These are phyloP conservation scores for Aspergillus hiratsukae DNA, from an alignment of 2,329 filamentous ascomycete genomes.

Conservation along the genomic window DNA sequence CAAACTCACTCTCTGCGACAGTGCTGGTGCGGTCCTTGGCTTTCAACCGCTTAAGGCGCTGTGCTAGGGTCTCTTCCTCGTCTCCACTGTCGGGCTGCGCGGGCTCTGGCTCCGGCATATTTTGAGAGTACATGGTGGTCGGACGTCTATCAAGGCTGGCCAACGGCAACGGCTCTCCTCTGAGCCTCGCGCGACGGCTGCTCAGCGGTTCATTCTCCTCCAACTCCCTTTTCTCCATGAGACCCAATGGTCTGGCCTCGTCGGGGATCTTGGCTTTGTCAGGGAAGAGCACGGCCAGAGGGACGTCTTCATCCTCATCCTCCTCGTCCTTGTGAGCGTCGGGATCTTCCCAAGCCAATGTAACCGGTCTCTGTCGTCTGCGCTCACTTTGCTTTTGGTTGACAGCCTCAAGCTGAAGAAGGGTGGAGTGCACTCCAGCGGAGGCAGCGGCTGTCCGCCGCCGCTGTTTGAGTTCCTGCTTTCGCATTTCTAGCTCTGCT, in stretches of 20 bases:
- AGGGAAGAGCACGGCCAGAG: slow-evolving; percentile 74
- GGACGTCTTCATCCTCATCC: slow-evolving; percentile 76
- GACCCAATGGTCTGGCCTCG: slow-evolving; percentile 41
- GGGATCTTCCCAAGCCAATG: slow-evolving; percentile 78
- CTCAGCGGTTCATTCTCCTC: slow-evolving; percentile 92
- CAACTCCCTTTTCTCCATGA: slow-evolving; percentile 65
- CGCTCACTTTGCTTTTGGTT: slow-evolving; percentile 76
- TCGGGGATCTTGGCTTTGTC: slow-evolving; percentile 30
- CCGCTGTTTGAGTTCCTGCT: slow-evolving; percentile 78
- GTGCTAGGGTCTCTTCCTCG: slow-evolving; percentile 44
- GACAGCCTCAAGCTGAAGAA: slow-evolving; percentile 86
- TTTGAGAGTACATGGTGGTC: slow-evolving; percentile 33
- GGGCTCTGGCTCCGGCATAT: slow-evolving; percentile 22
- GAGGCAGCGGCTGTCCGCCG: slow-evolving; percentile 66
- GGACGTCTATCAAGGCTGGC: slow-evolving; percentile 29
- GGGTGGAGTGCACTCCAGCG: slow-evolving; percentile 82
- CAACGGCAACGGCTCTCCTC: slow-evolving; percentile 50
- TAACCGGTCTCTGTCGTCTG: slow-evolving; percentile 66
- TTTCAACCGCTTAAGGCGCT: slow-evolving; percentile 40
- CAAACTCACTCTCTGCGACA: slow-evolving; percentile 38
- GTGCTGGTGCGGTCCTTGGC: slow-evolving; percentile 28
- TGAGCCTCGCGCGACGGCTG: slow-evolving; percentile 67
- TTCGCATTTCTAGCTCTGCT: slow-evolving; percentile 85
- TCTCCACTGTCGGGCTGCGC: slow-evolving; percentile 28
- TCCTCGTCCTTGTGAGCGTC: slow-evolving; percentile 40